phyloP scores from a whole-genome alignment of 176 grass and related monocot genomes.

The Tillandsia fasciculata region DNA sequence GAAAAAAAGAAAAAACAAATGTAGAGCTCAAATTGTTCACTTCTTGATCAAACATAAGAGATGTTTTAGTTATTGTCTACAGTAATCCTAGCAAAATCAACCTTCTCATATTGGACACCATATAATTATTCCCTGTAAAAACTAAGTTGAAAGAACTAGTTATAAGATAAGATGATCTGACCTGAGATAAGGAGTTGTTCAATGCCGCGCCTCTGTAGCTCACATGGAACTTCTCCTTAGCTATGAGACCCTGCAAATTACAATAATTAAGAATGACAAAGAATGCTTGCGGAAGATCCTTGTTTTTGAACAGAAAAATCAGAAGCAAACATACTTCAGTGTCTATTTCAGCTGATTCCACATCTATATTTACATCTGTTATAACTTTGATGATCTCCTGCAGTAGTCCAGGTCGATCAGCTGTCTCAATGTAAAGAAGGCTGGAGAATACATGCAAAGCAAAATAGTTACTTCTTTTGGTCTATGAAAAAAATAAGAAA shows the following conservation, averaged over 20 bases:
- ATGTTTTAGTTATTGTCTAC: no score
- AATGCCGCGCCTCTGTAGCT: constrained; percentile 96
- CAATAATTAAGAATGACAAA: constrained; percentile 13
- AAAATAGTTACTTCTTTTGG: background rate
- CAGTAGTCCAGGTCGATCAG: constrained; percentile 82
- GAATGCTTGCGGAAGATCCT: background rate
- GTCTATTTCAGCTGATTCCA: constrained; percentile 95
- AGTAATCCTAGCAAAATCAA: no score
- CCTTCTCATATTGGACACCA: no score
- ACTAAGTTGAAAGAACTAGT: background rate
- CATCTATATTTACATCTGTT: constrained; percentile 61
- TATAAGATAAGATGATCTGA: constrained; percentile 25
- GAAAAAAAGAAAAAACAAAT: constrained; percentile 7
- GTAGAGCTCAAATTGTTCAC: constrained; percentile 6
- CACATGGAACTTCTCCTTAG: constrained; percentile 96
- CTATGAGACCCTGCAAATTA: constrained; percentile 62
- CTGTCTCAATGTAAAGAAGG: constrained; percentile 93
- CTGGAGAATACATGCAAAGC: constrained; percentile 29
- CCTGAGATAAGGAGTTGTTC: constrained; percentile 72
- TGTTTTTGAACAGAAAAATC: background rate
- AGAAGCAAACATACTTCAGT: constrained; percentile 54
- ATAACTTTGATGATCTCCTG: constrained; percentile 78
- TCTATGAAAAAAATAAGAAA: constrained; percentile 2
- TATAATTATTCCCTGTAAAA: no score
- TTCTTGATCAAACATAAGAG: no score